Conservation (phyloP, 495 filamentous ascomycete species). For the Neurospora sp. region DNA sequence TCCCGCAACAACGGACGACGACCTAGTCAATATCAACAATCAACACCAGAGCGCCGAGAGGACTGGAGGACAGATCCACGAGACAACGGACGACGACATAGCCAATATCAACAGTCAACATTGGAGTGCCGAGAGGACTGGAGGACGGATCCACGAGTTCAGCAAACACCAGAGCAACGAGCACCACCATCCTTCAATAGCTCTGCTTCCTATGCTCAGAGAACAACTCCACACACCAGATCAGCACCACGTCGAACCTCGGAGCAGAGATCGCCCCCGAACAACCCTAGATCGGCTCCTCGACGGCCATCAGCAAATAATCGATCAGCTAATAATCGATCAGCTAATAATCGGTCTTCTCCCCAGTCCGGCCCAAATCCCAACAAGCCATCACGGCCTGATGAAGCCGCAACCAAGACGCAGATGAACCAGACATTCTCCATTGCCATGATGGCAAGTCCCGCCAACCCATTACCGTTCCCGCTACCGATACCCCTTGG, state of each 20-base stretch:
- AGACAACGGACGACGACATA: neutral
- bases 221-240: neutral
- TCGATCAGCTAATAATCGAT: neutral
- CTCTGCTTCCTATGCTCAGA: neutral
- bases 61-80: neutral
- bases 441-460: slow-evolving; percentile 17
- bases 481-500: slow-evolving; percentile 16
- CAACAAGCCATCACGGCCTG: neutral
- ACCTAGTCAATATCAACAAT: neutral
- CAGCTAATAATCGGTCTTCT: neutral
- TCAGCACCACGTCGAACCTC: neutral
- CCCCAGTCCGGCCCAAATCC: neutral
- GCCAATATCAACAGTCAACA: neutral
- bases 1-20: neutral
- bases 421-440: slow-evolving; percentile 19
- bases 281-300: neutral
- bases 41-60: neutral
- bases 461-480: slow-evolving; percentile 17
- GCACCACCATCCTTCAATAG: neutral
- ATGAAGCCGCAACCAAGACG: slow-evolving; percentile 15
- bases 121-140: neutral
- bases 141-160: neutral
- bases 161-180: neutral
- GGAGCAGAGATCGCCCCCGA: neutral
- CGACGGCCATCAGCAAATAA: neutral